These are phyloP conservation scores for Solanum medicagineum DNA, from an alignment of 257 asterid genomes.

Conservation along the genomic window DNA sequence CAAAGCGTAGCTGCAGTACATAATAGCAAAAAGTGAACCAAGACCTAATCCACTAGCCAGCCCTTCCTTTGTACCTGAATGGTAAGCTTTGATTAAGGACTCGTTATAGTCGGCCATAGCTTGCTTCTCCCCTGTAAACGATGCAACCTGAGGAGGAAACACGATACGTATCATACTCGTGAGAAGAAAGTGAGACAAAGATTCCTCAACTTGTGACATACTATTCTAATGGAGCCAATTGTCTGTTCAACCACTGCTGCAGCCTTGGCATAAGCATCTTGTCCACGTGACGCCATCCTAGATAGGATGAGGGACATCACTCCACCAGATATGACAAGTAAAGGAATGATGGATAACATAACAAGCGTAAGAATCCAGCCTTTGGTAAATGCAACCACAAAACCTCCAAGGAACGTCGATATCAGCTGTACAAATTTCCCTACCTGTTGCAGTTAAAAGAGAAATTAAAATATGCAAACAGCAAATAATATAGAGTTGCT, in stretches of 20 bases:
- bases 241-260: constrained; percentile 73
- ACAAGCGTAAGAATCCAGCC: constrained; percentile 86
- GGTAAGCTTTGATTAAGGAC: constrained; percentile 54
- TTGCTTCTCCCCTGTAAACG: constrained; percentile 69
- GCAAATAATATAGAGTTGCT: background rate
- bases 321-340: constrained; percentile 57
- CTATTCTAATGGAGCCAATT: constrained; percentile 75
- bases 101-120: constrained; percentile 40
- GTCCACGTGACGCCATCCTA: constrained; percentile 67
- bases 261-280: constrained; percentile 65
- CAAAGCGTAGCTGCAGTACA: constrained; percentile 67
- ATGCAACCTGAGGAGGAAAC: constrained; percentile 44
- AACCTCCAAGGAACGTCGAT: constrained; percentile 69
- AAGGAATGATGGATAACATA: constrained; percentile 69
- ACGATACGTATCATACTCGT: background rate
- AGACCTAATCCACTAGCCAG: constrained; percentile 61
- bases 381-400: constrained; percentile 48
- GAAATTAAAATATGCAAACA: background rate
- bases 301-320: constrained; percentile 44
- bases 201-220: constrained; percentile 4
- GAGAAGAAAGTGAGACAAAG: background rate
- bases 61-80: constrained; percentile 58
- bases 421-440: constrained; percentile 69
- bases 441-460: constrained; percentile 19
- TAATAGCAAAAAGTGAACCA: constrained; percentile 47